Base-by-base conservation (phyloP, 345 rosid genomes). In the Brassica carinata region DNA sequence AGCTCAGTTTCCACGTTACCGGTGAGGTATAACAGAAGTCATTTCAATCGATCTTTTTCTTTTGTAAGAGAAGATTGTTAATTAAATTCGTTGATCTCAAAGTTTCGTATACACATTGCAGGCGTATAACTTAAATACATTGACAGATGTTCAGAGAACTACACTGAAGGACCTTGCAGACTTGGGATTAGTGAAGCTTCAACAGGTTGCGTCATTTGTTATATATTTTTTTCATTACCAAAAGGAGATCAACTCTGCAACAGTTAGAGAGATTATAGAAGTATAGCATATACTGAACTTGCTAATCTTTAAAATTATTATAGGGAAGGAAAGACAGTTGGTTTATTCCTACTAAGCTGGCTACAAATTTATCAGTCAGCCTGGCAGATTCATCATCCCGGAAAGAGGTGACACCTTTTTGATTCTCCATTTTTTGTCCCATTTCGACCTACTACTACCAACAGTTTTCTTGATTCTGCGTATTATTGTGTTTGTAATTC, bases 311-410 rank as follows among this genome's bases (percentile, higher is more conserved):
- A n/a, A 68, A 4, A 74, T 29, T 53, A 17, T 77, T 78, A 66
- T 88, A 93, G 99, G 99, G 97, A 74, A 89, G 93, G 87, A 96
- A 89, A 74, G 98, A 93, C 63, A 88, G 91, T 84, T 96, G 98
- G 99, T 91, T 93, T 86, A 90, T 93, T 83, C 99, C 99, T 30
- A 95, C 98, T 79, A 91, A 89, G 81, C 82, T 95, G 82, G 96
- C 91, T 26, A 90, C 98, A 38, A 93, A 93, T 89, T 87, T 95
- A 71, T 93, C 99, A 29, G 84, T 90, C 82, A 95, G 97, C 84
- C 88, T 95, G 33, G 85, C 98, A 69, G 98, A 95, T 86, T 88
- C 99, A 65, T 91, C 97, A 48, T 72, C 89, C 29, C 79, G 99
- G 80, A 95, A 91, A 81, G 88, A 93, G 94, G 99, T 95, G 8